These are phyloP conservation scores for Daedaleopsis nitida DNA, from an alignment of 768 basidiomycete species.

Conservation along the genomic window DNA sequence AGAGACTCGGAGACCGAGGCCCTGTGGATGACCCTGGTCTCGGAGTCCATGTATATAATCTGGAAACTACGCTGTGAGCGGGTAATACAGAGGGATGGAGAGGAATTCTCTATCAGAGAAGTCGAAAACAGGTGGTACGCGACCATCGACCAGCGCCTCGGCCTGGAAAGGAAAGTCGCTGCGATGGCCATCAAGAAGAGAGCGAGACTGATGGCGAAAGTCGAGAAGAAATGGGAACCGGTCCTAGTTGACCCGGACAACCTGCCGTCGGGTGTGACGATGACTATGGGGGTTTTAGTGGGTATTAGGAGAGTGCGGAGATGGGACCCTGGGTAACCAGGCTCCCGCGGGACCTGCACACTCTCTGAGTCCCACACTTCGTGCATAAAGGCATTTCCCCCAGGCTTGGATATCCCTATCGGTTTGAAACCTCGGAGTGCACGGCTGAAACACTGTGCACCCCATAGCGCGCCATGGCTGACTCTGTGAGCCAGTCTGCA, in stretches of 20 bases:
- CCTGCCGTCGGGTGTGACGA: neutral
- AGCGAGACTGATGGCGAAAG: neutral
- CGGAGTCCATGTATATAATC: neutral
- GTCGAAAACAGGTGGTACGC: neutral
- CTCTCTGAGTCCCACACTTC: neutral
- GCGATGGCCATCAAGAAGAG: neutral
- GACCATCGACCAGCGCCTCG: neutral
- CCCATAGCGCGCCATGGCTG: no score
- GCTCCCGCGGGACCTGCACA: neutral
- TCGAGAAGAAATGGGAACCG: neutral
- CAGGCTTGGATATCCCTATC: no score
- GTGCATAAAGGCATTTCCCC: constrained; percentile 7
- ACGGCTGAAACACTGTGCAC: no score
- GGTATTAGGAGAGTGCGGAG: neutral
- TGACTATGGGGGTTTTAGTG: no score
- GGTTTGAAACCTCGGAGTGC: no score
- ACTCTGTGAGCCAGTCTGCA: no score
- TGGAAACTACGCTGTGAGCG: constrained; percentile 2
- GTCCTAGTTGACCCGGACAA: neutral
- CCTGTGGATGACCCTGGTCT: neutral
- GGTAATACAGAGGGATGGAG: neutral
- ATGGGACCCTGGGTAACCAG: neutral
- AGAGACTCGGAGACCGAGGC: neutral
- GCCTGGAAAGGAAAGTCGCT: neutral
- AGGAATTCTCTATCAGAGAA: neutral